A percentile compares a stretch with the other conserved stretches of the same genome.
These are phyloP conservation scores for Nothomitra cinnamomea DNA, from an alignment of 2,329 filamentous ascomycete genomes.

Conservation along the genomic window DNA sequence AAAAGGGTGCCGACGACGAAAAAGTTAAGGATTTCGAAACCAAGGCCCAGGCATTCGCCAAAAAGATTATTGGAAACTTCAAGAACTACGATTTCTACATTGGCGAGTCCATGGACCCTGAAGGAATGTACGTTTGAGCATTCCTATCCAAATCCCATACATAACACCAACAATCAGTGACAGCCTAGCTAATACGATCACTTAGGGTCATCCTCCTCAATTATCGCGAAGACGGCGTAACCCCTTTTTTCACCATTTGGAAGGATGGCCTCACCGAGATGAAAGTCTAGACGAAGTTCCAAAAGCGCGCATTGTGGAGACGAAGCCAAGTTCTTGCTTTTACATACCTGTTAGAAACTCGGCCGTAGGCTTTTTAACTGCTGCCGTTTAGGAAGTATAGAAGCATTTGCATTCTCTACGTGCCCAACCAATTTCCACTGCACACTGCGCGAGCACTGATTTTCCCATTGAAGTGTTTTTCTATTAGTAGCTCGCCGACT, in stretches of 20 bases:
- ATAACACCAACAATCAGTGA: neutral
- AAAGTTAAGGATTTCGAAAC: constrained; percentile 65
- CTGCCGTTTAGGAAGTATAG: neutral
- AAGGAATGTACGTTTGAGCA: constrained; percentile 78
- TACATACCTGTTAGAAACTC: neutral
- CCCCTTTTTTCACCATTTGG: constrained; percentile 81
- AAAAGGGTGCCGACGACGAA: constrained; percentile 42
- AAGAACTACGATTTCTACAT: constrained; percentile 93
- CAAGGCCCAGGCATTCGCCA: constrained; percentile 56
- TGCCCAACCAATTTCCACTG: no score
- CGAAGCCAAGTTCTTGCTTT: neutral
- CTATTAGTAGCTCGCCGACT: no score
- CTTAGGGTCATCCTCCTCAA: constrained; percentile 74
- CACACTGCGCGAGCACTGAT: no score
- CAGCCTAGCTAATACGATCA: neutral
- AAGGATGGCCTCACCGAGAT: constrained; percentile 79
- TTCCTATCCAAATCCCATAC: no score
- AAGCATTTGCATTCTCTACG: neutral
- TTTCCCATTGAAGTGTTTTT: no score
- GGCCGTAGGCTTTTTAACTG: neutral
- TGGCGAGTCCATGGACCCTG: constrained; percentile 80
- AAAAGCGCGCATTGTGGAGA: neutral
- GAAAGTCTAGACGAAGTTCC: constrained; percentile 56
- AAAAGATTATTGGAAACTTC: constrained; percentile 73
- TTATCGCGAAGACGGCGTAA: constrained; percentile 92